These are phyloP conservation scores for Stramenopiles sp. DNA, from an alignment of 352 stramenopile genomes.

Conservation along the genomic window DNA sequence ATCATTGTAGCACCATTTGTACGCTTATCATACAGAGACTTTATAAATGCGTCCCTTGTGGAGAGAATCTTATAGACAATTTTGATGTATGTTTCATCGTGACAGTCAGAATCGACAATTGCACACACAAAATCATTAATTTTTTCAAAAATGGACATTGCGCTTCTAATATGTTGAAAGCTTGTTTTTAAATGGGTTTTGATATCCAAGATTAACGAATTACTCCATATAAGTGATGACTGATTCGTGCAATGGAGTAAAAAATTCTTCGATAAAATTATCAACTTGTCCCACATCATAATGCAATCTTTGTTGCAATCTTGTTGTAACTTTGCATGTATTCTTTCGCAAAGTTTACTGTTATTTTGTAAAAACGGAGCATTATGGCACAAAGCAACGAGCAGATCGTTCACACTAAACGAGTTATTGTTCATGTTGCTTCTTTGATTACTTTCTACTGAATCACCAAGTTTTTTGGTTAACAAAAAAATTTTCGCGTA, in stretches of 20 bases:
- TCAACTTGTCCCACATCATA: not conserved
- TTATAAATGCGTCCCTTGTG: not conserved
- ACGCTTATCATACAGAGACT: not conserved
- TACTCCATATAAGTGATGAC: not conserved
- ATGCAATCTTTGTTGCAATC: not conserved
- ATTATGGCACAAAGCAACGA: not conserved
- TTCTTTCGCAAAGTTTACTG: not conserved
- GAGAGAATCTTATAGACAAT: not conserved
- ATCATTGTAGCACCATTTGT: not conserved
- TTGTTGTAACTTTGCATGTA: not conserved
- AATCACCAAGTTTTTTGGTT: not conserved
- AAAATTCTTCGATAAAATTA: not conserved
- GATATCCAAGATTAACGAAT: not conserved
- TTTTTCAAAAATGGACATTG: slow-evolving; percentile 5
- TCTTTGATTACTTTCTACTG: too few relatives aligned
- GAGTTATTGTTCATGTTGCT: too few relatives aligned
- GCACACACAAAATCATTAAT: slow-evolving; percentile 5
- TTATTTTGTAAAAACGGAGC: slow-evolving; percentile 10
- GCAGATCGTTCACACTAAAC: not conserved
- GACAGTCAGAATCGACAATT: not conserved
- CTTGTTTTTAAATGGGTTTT: slow-evolving; percentile 1
- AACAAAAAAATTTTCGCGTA: not conserved
- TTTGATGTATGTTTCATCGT: not conserved
- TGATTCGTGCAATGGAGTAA: not conserved
- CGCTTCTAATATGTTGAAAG: not conserved